Base-by-base conservation (phyloP, 2,329 filamentous ascomycete genomes). In the Monilinia aucupariae region DNA sequence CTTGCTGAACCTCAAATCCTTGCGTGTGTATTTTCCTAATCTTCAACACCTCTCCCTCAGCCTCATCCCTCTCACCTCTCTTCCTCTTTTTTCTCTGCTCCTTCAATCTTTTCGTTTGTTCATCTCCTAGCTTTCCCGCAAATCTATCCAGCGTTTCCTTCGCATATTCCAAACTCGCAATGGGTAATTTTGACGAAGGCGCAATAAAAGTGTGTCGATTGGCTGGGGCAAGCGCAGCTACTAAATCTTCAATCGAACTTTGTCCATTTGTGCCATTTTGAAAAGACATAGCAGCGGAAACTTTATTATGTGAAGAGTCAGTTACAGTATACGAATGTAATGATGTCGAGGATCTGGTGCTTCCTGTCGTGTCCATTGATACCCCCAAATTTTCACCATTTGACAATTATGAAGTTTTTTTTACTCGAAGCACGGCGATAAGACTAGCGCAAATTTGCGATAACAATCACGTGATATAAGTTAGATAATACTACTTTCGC, bases 1-100 rank as follows among this genome's bases (percentile, higher is more conserved):
- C 87, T 76, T 97, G 93, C 25, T 87, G 85, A 13, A 90, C 87
- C 70, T 89, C 90, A 70, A 97, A 96, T 0, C 93, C 94, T 63
- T 96, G 86, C 8, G 91, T 80, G 74, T 97, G 90, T 20, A 99
- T 79, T 75, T 90, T 92, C 70, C 89, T 87, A 71, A 96, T 79
- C 71, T 91, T 91, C 67, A 97, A 73, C 1, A 89, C 78, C 41
- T 75, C 75, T 39, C 76, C 76, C 59, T 81, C 77, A 4, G 74
- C 76, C 32, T 76, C 73, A 47, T 82, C 77, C 41, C 72, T 75
- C 52, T 81, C 80, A 10, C 80, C 81, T 68, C 90, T 81, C 80
- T 94, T 96, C 66, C 90, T 81, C 79, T 96, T 96, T 75, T 84
- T 87, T 69, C 85, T 86, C 67, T 80, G 78, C 67, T 89, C 84